Evolutionary conservation across 176 grass and related monocot species (phyloP), one percentile per base, ranked within the genome.

Genomic region (Triticum urartu): DNA sequence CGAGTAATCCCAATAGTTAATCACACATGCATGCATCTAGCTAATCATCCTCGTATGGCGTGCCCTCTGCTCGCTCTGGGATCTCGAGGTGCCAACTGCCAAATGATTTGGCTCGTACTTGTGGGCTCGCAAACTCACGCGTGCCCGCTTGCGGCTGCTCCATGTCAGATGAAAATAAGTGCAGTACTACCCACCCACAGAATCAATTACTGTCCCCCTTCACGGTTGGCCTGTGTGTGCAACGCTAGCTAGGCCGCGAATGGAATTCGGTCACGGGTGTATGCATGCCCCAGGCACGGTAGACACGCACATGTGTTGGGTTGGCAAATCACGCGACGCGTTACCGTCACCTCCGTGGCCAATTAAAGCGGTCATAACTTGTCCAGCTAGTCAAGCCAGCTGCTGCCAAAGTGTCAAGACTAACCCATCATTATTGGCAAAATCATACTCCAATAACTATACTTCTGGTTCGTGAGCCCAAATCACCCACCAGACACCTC

Each of bases 31-130:
- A 75, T 17, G 64, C 14, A 52, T 77, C 52, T 71, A 71, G 78
- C 8, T 72, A 80, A 54, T 14, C 79, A 25, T 90, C 84, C 88
- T 90, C 65, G 65, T 79, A 79, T 84, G n/a, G 56, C 56, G 56
- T 59, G 38, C 72, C 22, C 52, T 63, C 33, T 18, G 6, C 47
- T 60, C 33, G 18, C 6, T 60, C 59, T 60, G 58, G 7, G 80
- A 88, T 52, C 17, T 80, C 32, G 11, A 30, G 15, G 50, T 24
- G 40, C 68, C 82, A 75, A 66, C 81, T 47, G 48, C 68, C 82
- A 75, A 66, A 86, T 68, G 62, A 70, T 86, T 62, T 89, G 50
- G 83, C 36, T 22, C 69, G 48, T 86, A 86, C 78, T 71, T 76
- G 83, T 58, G 68, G 81, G 76, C 68, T 75, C 77, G 59, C 15